Percentiles rank a stretch among this genome's conserved stretches.
These are phyloP conservation scores for Coniferiporia sulphurascens DNA, from an alignment of 1,284 basidiomycete species.

Conservation along the genomic window DNA sequence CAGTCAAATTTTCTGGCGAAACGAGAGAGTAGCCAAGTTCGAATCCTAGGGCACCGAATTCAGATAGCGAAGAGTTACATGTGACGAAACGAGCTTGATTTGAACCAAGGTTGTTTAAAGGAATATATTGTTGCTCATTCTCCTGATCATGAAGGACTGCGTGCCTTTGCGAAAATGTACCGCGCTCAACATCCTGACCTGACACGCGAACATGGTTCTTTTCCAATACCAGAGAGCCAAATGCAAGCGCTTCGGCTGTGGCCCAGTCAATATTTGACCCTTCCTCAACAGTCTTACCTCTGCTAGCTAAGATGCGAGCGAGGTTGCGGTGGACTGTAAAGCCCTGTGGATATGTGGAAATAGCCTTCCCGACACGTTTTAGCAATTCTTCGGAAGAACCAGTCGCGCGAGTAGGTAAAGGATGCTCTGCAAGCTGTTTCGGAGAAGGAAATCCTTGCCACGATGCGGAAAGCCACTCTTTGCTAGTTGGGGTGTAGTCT, in stretches of 20 bases:
- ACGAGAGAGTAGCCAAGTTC: conserved; percentile 99
- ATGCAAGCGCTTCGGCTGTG: conserved; percentile 97
- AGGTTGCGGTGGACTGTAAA: conserved; percentile 94
- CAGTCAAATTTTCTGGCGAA: conserved; percentile 88
- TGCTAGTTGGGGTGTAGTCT: conserved; percentile 89
- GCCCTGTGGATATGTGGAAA: conserved; percentile 80
- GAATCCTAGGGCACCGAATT: conserved; percentile 94
- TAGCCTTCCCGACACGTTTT: conserved; percentile 80
- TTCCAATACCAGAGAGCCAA: conserved; percentile 90
- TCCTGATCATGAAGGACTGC: conserved; percentile 95
- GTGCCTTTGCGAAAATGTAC: conserved; percentile 99
- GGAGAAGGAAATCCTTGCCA: conserved; percentile 99
- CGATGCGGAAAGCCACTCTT: conserved; percentile 96
- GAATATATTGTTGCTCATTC: conserved; percentile 87
- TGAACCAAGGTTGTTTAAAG: conserved; percentile 83
- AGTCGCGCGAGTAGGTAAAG: conserved; percentile 85
- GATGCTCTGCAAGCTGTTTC: conserved; percentile 89
- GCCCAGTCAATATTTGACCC: conserved; percentile 96
- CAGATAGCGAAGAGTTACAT: conserved; percentile 97
- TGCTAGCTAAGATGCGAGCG: conserved; percentile 83
- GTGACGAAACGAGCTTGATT: conserved; percentile 91
- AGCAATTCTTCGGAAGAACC: conserved; percentile 79
- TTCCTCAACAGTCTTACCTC: conserved; percentile 88
- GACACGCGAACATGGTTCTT: conserved; percentile 94
- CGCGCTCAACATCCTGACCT: conserved; percentile 98